A percentile compares a stretch with the other conserved stretches of the same genome.
Evolutionary conservation across 148 eudicot genomes (phyloP).

Genomic region (Dysphania ambrosioides): DNA sequence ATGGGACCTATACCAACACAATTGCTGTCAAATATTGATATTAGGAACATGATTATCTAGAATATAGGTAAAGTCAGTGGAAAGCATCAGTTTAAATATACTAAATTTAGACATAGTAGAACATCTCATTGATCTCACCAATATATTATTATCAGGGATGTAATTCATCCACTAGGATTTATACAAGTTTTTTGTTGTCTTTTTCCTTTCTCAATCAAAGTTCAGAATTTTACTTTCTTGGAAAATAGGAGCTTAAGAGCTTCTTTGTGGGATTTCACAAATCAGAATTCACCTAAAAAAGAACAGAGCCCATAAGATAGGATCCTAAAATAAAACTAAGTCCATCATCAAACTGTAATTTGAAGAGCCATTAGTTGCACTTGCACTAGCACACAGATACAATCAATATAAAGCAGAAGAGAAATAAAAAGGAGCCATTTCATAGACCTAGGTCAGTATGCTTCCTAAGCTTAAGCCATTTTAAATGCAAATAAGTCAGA

Average conservation of each 20-base stretch:
- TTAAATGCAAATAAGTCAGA: neutral
- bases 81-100: neutral
- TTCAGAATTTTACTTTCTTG: neutral
- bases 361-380: neutral
- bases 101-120: neutral
- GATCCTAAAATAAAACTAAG: neutral
- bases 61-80: neutral
- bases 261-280: neutral
- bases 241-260: neutral
- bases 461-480: neutral
- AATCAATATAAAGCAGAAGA: neutral
- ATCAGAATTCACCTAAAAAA: neutral
- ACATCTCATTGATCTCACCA: neutral
- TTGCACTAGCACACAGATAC: neutral
- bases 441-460: neutral
- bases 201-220: neutral
- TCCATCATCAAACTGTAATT: neutral
- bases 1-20: neutral
- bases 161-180: neutral
- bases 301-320: neutral
- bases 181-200: neutral
- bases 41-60: neutral
- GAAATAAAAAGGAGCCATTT: neutral
- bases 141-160: neutral
- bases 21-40: neutral